Conservation (phyloP, 345 rosid genomes). For the Angophora floribunda region DNA sequence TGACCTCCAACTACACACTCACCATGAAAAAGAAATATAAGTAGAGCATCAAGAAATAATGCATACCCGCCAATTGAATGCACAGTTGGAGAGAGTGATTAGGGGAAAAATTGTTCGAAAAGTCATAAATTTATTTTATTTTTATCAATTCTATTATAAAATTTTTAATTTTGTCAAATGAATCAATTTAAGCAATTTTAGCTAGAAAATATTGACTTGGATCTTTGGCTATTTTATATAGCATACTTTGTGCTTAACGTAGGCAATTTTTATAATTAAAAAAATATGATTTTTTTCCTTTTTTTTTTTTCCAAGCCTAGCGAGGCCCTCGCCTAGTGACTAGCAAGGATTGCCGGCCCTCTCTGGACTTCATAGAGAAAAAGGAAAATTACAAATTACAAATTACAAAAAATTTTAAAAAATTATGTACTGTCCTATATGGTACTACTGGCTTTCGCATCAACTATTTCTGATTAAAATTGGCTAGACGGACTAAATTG, state of each 20-base stretch:
- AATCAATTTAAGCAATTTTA: too few relatives aligned
- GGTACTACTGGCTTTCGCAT: too few relatives aligned
- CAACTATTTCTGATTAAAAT: too few relatives aligned
- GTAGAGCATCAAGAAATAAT: not conserved
- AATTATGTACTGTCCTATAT: fast-evolving
- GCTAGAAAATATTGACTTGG: fast-evolving
- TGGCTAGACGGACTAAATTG: too few relatives aligned
- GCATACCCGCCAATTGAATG: not conserved
- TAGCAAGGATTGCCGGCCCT: not conserved
- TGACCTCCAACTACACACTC: not conserved
- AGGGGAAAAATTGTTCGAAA: fast-evolving
- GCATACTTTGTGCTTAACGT: too few relatives aligned
- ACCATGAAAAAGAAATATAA: not conserved
- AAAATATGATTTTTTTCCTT: fast-evolving
- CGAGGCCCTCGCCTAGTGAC: not conserved
- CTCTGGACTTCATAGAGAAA: fast-evolving
- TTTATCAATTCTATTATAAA: too few relatives aligned
- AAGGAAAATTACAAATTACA: too few relatives aligned
- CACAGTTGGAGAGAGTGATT: not conserved
- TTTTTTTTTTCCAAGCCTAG: not conserved
- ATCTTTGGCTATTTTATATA: fast-evolving
- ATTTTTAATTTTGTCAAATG: too few relatives aligned
- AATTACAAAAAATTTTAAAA: too few relatives aligned
- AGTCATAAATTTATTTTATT: not conserved
- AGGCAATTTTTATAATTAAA: fast-evolving